Conservation (phyloP, 1,284 basidiomycete genomes). For the Ustilago xerochloae region DNA sequence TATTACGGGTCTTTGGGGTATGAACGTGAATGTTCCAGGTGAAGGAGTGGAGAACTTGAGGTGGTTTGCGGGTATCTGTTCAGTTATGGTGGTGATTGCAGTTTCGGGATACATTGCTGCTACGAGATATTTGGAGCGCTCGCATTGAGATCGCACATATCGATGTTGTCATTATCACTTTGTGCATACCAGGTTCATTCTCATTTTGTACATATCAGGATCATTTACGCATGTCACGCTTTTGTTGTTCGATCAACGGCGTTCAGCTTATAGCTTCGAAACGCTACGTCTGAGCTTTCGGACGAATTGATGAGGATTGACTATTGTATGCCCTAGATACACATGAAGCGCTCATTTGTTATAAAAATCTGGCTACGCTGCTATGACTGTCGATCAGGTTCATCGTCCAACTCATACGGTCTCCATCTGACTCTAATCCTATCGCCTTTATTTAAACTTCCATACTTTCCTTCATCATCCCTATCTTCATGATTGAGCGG, state of each 20-base stretch:
- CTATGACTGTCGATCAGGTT: conserved; percentile 17
- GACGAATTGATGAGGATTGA: too few species aligned
- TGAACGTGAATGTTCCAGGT: conserved; percentile 68
- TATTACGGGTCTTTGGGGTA: conserved; percentile 67
- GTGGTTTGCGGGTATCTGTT: conserved; percentile 65
- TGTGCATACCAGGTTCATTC: neutral
- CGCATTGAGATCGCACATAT: conserved; percentile 25
- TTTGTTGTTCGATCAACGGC: neutral
- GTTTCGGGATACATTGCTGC: conserved; percentile 65
- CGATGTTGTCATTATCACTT: neutral
- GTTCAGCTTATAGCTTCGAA: too few species aligned
- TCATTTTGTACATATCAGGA: neutral
- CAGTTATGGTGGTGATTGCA: conserved; percentile 64
- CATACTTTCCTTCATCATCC: conserved; percentile 14
- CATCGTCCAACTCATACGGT: conserved; percentile 30
- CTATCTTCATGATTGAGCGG: neutral
- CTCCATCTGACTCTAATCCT: conserved; percentile 33
- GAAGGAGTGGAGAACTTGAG: conserved; percentile 59
- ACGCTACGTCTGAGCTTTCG: too few species aligned
- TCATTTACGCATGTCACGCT: too few species aligned
- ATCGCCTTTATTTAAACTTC: conserved; percentile 31
- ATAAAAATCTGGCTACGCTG: too few species aligned
- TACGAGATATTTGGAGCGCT: conserved; percentile 61
- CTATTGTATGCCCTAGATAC: too few species aligned
- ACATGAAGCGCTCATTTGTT: too few species aligned